Evolutionary conservation across 2,329 filamentous ascomycete genomes (phyloP).

Genomic region (Leptographium galeiforme): DNA sequence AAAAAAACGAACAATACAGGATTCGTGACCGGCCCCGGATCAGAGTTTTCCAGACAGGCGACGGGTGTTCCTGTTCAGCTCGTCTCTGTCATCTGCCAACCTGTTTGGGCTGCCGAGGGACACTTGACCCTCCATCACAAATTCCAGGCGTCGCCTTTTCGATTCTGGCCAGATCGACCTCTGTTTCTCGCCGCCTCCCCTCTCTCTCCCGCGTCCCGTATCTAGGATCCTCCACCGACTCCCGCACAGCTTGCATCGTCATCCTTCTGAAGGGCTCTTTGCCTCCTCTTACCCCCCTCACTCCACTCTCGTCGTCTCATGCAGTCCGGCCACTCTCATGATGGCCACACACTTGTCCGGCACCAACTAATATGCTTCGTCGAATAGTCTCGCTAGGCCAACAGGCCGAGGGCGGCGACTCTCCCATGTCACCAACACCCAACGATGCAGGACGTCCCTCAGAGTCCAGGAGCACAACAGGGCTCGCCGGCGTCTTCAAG

Average conservation of each 20-base stretch:
- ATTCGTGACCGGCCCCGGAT: background rate
- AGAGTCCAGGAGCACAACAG: slow-evolving; percentile 41
- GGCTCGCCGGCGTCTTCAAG: slow-evolving; percentile 51
- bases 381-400: slow-evolving; percentile 30
- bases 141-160: background rate
- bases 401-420: slow-evolving; percentile 28
- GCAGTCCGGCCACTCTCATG: background rate
- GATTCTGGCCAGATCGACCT: background rate
- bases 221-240: background rate
- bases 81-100: background rate
- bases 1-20: background rate
- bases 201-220: too few species aligned
- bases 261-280: background rate
- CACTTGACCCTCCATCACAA: slow-evolving; percentile 2
- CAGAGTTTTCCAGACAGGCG: background rate
- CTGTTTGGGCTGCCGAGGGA: too few species aligned
- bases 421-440: slow-evolving; percentile 46
- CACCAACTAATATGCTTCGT: slow-evolving; percentile 25
- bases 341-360: background rate
- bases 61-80: slow-evolving; percentile 1
- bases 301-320: background rate
- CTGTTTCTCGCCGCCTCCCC: background rate
- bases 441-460: slow-evolving; percentile 42
- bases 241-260: background rate
- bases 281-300: background rate